Evolutionary conservation across 805 yeast species (phyloP).

Genomic region (Ogataea haglerorum): DNA sequence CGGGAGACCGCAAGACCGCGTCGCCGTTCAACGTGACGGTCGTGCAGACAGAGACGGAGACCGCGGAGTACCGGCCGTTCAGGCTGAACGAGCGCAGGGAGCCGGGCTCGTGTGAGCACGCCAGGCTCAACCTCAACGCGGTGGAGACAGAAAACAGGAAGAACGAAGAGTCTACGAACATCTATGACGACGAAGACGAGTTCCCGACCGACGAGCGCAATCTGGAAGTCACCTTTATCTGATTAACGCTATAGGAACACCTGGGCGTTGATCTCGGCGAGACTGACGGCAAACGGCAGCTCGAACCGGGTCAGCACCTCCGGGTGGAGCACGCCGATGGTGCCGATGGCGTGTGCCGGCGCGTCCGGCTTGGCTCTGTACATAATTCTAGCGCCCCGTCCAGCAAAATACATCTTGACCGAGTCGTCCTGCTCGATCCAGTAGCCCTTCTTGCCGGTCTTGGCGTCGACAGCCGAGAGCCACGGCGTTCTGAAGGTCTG

Average conservation of each 20-base stretch:
- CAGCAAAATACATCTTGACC: constrained; percentile 85
- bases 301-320: constrained; percentile 84
- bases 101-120: neutral
- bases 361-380: constrained; percentile 65
- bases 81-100: constrained; percentile 5
- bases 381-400: constrained; percentile 89
- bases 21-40: constrained; percentile 22
- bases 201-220: constrained; percentile 33
- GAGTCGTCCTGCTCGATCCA: constrained; percentile 74
- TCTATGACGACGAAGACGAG: constrained; percentile 34
- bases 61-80: constrained; percentile 12
- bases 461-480: constrained; percentile 48
- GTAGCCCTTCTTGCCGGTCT: constrained; percentile 66
- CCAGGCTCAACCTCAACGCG: constrained; percentile 1
- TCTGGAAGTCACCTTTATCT: constrained; percentile 30
- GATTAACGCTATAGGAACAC: constrained; percentile 59
- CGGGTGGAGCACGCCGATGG: constrained; percentile 94
- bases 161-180: neutral
- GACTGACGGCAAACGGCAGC: constrained; percentile 88
- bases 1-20: neutral
- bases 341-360: constrained; percentile 62
- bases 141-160: neutral
- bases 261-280: constrained; percentile 87
- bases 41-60: constrained; percentile 1
- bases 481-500: constrained; percentile 90